Conservation (phyloP, 2,329 filamentous ascomycete species). For the Celoporthe dispersa region DNA sequence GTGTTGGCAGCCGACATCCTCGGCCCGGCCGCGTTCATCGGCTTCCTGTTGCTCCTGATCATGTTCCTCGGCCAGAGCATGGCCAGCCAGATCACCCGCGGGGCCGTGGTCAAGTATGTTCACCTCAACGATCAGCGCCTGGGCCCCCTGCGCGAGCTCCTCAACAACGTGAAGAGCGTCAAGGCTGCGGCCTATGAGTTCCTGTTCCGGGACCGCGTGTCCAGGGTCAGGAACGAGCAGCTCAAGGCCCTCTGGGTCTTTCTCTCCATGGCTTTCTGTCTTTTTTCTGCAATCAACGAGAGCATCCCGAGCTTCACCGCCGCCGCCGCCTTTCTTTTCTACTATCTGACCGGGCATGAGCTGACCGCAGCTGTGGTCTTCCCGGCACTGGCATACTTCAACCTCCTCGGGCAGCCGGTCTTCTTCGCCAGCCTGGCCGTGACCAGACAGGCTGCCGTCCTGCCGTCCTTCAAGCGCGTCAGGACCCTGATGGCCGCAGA, state of each 20-base stretch:
- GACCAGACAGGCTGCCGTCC: slow-evolving; percentile 12
- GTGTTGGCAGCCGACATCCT: slow-evolving; percentile 11
- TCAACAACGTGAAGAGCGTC: slow-evolving; percentile 19
- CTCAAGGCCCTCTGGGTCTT: slow-evolving; percentile 16
- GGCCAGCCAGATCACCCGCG: slow-evolving; percentile 12
- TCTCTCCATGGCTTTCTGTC: slow-evolving; percentile 6
- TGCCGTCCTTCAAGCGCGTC: slow-evolving; percentile 10
- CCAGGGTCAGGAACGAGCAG: slow-evolving; percentile 5
- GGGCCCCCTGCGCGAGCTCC: slow-evolving; percentile 16
- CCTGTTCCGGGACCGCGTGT: slow-evolving; percentile 9
- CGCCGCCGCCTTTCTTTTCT: slow-evolving; percentile 8
- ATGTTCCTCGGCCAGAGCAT: slow-evolving; percentile 16
- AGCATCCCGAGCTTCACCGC: slow-evolving; percentile 17
- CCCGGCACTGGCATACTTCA: slow-evolving; percentile 16
- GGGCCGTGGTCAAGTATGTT: slow-evolving; percentile 10
- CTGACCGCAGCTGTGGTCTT: slow-evolving; percentile 20
- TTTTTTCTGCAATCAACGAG: slow-evolving; percentile 2
- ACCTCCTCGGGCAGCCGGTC: slow-evolving; percentile 12
- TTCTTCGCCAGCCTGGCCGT: slow-evolving; percentile 13
- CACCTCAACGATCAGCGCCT: slow-evolving; percentile 16
- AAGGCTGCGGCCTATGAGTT: slow-evolving; percentile 15
- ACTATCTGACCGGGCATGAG: slow-evolving; percentile 11
- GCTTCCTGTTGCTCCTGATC: slow-evolving; percentile 6
- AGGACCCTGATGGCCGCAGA: slow-evolving; percentile 11
- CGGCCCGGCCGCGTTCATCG: slow-evolving; percentile 9